A percentile compares a stretch with the other conserved stretches of the same genome.
Evolutionary conservation across 108 stramenopile genomes (phyloP).

Genomic region (Cylindrotheca fusiformis): DNA sequence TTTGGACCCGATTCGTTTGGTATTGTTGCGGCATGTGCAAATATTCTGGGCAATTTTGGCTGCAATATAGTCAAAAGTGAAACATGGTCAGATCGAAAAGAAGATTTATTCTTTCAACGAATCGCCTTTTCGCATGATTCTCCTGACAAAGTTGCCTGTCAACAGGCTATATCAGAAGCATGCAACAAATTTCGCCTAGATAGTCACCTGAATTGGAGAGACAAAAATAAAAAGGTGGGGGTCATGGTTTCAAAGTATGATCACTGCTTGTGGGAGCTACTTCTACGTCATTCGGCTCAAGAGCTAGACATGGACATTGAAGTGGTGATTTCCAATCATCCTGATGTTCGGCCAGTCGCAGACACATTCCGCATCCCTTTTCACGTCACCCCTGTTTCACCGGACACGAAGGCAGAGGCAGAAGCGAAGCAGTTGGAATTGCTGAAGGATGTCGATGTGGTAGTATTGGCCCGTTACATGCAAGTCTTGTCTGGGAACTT

Average conservation of each 20-base stretch:
- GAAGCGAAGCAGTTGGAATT: conserved; percentile 71
- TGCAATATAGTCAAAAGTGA: conserved; percentile 66
- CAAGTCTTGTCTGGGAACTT: conserved; percentile 72
- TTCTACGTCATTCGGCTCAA: conserved; percentile 70
- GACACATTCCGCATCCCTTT: conserved; percentile 78
- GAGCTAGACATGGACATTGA: conserved; percentile 72
- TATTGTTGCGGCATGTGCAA: conserved; percentile 75
- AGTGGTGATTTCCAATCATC: conserved; percentile 78
- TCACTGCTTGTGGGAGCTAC: conserved; percentile 84
- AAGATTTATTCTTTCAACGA: conserved; percentile 66
- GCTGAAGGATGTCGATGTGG: conserved; percentile 64
- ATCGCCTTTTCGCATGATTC: conserved; percentile 47
- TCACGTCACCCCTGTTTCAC: conserved; percentile 61
- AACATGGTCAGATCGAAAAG: conserved; percentile 45
- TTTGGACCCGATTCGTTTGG: conserved; percentile 58
- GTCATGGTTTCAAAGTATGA: conserved; percentile 77
- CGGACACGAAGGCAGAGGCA: conserved; percentile 58
- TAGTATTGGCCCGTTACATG: conserved; percentile 87
- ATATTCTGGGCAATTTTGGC: conserved; percentile 56
- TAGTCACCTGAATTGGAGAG: conserved; percentile 37
- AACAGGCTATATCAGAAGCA: conserved; percentile 4
- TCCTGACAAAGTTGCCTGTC: conserved; percentile 7
- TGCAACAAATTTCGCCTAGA: conserved; percentile 25
- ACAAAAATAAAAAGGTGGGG: conserved; percentile 21
- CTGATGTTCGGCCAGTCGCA: conserved; percentile 56